Evolutionary conservation across 139 green algal species (phyloP).

Genomic region (Dunaliella primolecta): DNA sequence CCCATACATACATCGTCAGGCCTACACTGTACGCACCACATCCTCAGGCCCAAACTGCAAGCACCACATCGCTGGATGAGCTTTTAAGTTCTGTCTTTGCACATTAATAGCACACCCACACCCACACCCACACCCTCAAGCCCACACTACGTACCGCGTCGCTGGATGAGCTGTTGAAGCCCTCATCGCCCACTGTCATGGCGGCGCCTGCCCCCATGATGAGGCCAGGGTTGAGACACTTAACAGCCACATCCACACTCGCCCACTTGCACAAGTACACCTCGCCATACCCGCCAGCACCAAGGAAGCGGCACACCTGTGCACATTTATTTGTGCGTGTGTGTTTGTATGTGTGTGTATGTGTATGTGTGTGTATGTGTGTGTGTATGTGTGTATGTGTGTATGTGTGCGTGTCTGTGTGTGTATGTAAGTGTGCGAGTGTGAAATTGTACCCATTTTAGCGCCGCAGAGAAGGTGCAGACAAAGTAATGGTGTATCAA

Average conservation of each 20-base stretch:
- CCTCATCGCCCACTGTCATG: slow-evolving; percentile 15
- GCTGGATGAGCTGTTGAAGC: slow-evolving; percentile 21
- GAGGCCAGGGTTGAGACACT: slow-evolving; percentile 72
- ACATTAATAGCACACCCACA: neutral
- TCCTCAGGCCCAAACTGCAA: no score
- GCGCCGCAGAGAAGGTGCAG: no score
- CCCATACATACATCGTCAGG: no score
- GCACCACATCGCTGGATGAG: no score
- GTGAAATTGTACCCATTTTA: no score
- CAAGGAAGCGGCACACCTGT: slow-evolving; percentile 64
- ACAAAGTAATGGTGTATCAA: no score
- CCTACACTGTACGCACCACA: no score
- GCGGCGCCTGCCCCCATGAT: slow-evolving; percentile 35
- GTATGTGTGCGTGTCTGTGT: no score
- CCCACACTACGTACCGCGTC: neutral
- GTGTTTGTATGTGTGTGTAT: neutral
- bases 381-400: neutral
- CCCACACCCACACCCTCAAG: neutral
- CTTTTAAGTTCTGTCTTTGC: no score
- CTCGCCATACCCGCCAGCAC: slow-evolving; percentile 68
- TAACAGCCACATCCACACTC: slow-evolving; percentile 62
- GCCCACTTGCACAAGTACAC: slow-evolving; percentile 68
- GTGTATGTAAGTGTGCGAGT: no score
- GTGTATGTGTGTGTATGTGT: neutral
- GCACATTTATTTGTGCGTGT: neutral